These are phyloP conservation scores for Annulohypoxylon maeteangense DNA, from an alignment of 495 filamentous ascomycete genomes.

Conservation along the genomic window DNA sequence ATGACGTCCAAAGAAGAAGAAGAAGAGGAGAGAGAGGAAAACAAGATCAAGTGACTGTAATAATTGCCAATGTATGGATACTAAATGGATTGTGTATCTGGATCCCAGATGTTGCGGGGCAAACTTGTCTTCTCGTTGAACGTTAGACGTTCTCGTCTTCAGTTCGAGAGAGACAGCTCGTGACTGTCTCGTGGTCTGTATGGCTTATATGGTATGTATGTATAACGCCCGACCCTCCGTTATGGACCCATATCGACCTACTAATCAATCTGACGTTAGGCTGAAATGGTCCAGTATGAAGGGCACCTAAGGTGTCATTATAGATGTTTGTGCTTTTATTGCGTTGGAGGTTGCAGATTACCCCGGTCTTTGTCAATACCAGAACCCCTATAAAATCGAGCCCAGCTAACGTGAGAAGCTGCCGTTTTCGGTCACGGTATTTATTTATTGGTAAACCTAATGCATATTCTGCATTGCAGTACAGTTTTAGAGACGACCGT, in stretches of 20 bases:
- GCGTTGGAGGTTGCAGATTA: constrained; percentile 22
- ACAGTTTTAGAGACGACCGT: no score
- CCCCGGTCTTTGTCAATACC: constrained; percentile 10
- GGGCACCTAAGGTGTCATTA: constrained; percentile 23
- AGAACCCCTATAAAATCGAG: constrained; percentile 5
- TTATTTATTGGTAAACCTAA: not conserved
- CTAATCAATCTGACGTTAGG: constrained; percentile 26
- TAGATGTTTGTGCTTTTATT: not conserved
- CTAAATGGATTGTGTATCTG: not conserved
- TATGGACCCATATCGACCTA: constrained; percentile 22
- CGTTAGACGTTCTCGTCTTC: not conserved
- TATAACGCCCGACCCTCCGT: not conserved
- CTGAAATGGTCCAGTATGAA: constrained; percentile 21
- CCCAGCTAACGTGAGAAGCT: constrained; percentile 14
- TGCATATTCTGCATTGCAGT: no score
- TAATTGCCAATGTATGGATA: not conserved
- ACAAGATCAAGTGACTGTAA: not conserved
- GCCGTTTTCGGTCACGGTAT: not conserved
- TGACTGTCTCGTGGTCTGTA: constrained; percentile 5
- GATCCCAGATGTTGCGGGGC: not conserved
- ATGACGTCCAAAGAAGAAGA: not conserved
- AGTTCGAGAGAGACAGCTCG: not conserved
- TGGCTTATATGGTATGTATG: not conserved
- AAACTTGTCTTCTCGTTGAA: not conserved
- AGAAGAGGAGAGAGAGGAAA: not conserved